These are phyloP conservation scores for Prosopis cineraria DNA, from an alignment of 306 rosid genomes.

Conservation along the genomic window DNA sequence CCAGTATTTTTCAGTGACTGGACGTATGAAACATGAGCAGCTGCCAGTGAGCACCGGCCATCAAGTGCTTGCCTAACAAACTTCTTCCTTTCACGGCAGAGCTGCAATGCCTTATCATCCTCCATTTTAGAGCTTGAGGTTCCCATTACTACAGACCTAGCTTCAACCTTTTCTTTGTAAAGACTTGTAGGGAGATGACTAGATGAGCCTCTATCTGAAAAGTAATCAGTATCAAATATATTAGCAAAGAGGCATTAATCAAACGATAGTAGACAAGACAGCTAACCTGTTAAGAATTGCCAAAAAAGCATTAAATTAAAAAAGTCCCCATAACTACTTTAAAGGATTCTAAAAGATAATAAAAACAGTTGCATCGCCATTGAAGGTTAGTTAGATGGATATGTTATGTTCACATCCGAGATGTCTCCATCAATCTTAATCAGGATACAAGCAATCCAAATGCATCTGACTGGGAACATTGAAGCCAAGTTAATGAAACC, in stretches of 20 bases:
- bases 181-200: conserved; percentile 21
- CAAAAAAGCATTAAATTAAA: conserved; percentile 1
- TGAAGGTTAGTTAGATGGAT: background rate
- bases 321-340: background rate
- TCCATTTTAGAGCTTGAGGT: conserved; percentile 70
- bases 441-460: conserved; percentile 11
- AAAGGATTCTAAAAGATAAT: conserved; percentile 24
- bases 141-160: conserved; percentile 59
- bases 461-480: conserved; percentile 21
- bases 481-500: background rate
- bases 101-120: conserved; percentile 81
- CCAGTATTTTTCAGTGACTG: conserved; percentile 74
- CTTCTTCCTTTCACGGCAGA: conserved; percentile 86
- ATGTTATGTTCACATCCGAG: conserved; percentile 8
- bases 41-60: conserved; percentile 85
- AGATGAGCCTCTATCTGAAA: conserved; percentile 43
- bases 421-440: conserved; percentile 1
- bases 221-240: conserved; percentile 11
- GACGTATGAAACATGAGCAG: conserved; percentile 73
- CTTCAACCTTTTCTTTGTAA: conserved; percentile 23
- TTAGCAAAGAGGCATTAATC: conserved; percentile 15
- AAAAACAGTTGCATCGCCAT: conserved; percentile 17
- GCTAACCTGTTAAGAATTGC: conserved; percentile 3
- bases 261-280: conserved; percentile 4
- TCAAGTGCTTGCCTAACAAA: conserved; percentile 87